Conservation (phyloP, 1,139 yeast species). For the Sugiyamaella paludigena region DNA sequence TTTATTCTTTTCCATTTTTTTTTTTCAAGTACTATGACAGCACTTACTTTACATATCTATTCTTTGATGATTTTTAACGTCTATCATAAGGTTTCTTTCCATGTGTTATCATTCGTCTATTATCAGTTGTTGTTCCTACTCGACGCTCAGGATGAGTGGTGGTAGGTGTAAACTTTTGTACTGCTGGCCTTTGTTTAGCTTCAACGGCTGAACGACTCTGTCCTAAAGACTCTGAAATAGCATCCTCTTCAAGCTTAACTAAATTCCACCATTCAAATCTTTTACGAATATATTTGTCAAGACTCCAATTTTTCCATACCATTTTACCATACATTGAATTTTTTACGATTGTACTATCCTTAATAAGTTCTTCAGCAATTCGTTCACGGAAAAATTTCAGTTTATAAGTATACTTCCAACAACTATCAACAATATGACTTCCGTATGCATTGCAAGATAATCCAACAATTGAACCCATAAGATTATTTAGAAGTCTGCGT, state of each 20-base stretch:
- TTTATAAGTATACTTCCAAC: constrained; percentile 76
- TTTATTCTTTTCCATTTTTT: no score
- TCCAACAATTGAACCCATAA: constrained; percentile 49
- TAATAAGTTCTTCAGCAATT: constrained; percentile 65
- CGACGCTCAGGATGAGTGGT: no score
- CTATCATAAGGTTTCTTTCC: constrained; percentile 5
- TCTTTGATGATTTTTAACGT: not conserved
- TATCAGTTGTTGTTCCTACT: no score
- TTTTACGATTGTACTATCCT: constrained; percentile 67
- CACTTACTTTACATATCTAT: not conserved
- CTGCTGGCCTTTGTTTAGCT: constrained; percentile 9
- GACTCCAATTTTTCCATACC: constrained; percentile 94
- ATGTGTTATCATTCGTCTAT: no score
- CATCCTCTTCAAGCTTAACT: constrained; percentile 66
- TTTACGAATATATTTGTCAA: constrained; percentile 73
- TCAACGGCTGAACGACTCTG: constrained; percentile 13
- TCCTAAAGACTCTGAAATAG: constrained; percentile 26
- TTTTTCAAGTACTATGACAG: no score
- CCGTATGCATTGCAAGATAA: constrained; percentile 87
- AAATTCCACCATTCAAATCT: constrained; percentile 79
- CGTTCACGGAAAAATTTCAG: constrained; percentile 85
- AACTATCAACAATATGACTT: constrained; percentile 82
- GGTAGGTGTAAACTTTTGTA: no score
- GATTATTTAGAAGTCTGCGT: constrained; percentile 62
- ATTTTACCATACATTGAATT: constrained; percentile 82